Evolutionary conservation across 371 early-diverging fungal species (phyloP), one percentile per base, ranked within the genome.

Genomic region (Massospora cicadina): DNA sequence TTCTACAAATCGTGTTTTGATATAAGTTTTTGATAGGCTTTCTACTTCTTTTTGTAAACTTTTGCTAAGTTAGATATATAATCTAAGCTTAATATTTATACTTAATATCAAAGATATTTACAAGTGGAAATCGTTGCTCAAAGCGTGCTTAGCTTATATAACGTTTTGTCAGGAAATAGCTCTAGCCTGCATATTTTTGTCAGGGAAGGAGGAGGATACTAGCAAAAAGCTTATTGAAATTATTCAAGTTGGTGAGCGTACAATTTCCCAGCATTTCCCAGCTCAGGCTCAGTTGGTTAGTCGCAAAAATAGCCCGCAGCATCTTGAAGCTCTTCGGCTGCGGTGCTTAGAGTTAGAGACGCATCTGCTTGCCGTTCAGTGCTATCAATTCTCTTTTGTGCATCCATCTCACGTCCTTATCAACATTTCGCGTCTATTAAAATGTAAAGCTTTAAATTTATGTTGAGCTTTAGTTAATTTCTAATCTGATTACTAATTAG

Each of bases 161-260:
- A 54, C n/a, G 54, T 57, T 57, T 10, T 10, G 23, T 7, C 31
- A 59, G 60, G 17, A 59, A 13, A 59, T 59, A 12, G 17, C 12
- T 59, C n/a, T 59, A 26, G 25, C 60, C 13, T 59, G 60, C 30
- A 13, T 59, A 59, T 59, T 30, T 59, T 13, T 59, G 31, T 27
- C 60, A 28, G 17, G 60, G 2, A 59, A 59, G n/a, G 60, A 13
- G 13, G 60, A 59, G 31, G 60, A 59, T 30, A 59, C 60, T n/a
- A 13, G 27, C 26, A 59, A 59, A 30, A 59, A 59, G 60, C 25
- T 59, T 7, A 2, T 29, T 12, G 60, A 59, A 27, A 59, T 59
- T 59, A 30, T 59, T 27, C 13, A 24, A 2, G n/a, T 32, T 27
- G 57, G 57, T 10, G 25, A 25, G 26, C 28, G 26, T 5, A 57